Conservation (phyloP, 441 rosid species). For the Pelargonium myrrhifolium region DNA sequence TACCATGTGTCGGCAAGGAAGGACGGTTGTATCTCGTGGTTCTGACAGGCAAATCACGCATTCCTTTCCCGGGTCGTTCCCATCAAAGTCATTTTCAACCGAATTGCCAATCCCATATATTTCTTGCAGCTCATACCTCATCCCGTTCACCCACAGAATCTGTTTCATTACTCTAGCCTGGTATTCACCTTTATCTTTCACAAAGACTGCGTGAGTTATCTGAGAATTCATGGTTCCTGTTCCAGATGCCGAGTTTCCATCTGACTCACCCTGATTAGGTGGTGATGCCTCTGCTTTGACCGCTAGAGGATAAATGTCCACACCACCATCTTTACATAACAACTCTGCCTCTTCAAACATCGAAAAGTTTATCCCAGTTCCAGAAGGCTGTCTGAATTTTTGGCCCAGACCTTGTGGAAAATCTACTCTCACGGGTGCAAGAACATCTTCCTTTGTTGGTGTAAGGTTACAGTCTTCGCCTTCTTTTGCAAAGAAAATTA, state of each 20-base stretch:
- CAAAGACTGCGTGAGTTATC: conserved; percentile 70
- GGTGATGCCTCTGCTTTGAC: conserved; percentile 66
- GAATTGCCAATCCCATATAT: conserved; percentile 68
- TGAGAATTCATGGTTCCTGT: conserved; percentile 35
- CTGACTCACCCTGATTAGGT: conserved; percentile 35
- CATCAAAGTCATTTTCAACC: conserved; percentile 46
- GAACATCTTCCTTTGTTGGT: conserved; percentile 62
- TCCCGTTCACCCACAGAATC: conserved; percentile 76
- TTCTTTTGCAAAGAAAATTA: conserved; percentile 82
- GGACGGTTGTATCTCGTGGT: conserved; percentile 69
- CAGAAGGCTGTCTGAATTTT: conserved; percentile 68
- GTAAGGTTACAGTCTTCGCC: conserved; percentile 59
- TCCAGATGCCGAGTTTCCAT: conserved; percentile 33
- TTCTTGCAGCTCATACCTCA: conserved; percentile 75
- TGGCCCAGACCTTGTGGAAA: conserved; percentile 72
- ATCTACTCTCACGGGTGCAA: conserved; percentile 46
- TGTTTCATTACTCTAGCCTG: conserved; percentile 60
- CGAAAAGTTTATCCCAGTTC: conserved; percentile 78
- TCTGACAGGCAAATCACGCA: conserved; percentile 91
- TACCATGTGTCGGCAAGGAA: conserved; percentile 95
- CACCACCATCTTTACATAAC: conserved; percentile 62
- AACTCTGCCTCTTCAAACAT: conserved; percentile 79
- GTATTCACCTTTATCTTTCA: conserved; percentile 42
- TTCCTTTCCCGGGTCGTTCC: conserved; percentile 68
- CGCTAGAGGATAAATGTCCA: conserved; percentile 82